Percentiles rank a stretch among this genome's conserved stretches.
phyloP scores from a whole-genome alignment of 1,284 basidiomycete species.

The Trichosporon sp. region DNA sequence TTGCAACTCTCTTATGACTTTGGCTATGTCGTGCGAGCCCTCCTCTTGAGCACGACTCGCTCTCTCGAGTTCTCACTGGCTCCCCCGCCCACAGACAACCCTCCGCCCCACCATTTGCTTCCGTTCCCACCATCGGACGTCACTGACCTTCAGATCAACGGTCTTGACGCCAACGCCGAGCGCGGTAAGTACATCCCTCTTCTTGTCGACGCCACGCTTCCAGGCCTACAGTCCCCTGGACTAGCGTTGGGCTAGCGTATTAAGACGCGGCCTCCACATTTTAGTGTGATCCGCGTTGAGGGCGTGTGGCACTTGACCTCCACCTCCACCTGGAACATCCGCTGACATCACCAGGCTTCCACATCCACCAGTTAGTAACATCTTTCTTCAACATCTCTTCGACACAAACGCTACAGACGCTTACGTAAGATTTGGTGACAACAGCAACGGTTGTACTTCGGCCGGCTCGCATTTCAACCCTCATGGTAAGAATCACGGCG shows the following conservation, averaged over 20 bases:
- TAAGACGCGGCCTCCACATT: background rate
- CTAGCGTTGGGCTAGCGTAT: conserved; percentile 60
- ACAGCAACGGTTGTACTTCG: conserved; percentile 65
- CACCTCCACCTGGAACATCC: background rate
- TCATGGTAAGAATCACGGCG: conserved; percentile 66
- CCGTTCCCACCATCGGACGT: background rate
- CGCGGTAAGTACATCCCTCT: conserved; percentile 54
- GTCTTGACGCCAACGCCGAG: conserved; percentile 64
- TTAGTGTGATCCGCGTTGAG: background rate
- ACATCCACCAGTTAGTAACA: background rate
- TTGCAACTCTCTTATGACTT: background rate
- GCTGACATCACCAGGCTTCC: background rate
- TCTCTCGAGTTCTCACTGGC: background rate
- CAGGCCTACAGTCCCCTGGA: conserved; percentile 21
- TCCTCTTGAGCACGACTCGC: background rate
- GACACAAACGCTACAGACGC: background rate
- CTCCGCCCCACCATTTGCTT: conserved; percentile 5
- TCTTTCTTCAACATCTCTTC: too few relatives aligned
- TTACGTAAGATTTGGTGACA: conserved; percentile 24
- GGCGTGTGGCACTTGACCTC: background rate
- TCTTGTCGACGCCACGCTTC: background rate
- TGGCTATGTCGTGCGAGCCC: background rate
- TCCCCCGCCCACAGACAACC: background rate
- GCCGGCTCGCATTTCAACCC: conserved; percentile 79
- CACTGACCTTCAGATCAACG: conserved; percentile 58